These are phyloP conservation scores for Hirsutella thompsonii DNA, from an alignment of 2,329 filamentous ascomycete species.

Conservation along the genomic window DNA sequence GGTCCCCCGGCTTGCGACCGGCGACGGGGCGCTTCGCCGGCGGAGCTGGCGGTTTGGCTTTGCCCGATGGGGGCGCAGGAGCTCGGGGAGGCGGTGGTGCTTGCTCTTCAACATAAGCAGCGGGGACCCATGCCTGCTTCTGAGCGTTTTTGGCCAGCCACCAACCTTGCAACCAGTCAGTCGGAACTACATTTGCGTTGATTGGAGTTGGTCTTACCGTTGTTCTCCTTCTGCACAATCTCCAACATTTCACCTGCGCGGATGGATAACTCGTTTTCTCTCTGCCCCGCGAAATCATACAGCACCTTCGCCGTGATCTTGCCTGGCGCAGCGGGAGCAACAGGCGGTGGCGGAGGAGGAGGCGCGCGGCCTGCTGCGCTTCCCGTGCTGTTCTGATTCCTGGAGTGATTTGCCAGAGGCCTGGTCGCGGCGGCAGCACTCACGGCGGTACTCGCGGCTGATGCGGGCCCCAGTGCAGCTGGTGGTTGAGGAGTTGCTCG, in stretches of 20 bases:
- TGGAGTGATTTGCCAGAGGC: conserved; percentile 35
- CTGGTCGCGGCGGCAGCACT: conserved; percentile 8
- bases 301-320: conserved; percentile 80
- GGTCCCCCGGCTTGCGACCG: conserved; percentile 56
- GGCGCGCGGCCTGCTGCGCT: conserved; percentile 39
- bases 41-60: conserved; percentile 62
- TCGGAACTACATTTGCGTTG: background rate
- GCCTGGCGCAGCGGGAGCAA: conserved; percentile 43
- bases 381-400: conserved; percentile 40
- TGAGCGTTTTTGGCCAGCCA: conserved; percentile 70
- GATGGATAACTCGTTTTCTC: conserved; percentile 74
- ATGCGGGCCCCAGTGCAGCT: conserved; percentile 10
- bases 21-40: conserved; percentile 69
- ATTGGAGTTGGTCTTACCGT: conserved; percentile 48
- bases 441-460: background rate
- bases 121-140: conserved; percentile 86
- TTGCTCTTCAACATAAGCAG: conserved; percentile 85
- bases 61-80: conserved; percentile 49
- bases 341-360: conserved; percentile 56
- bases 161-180: conserved; percentile 58
- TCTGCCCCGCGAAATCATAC: conserved; percentile 83
- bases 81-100: conserved; percentile 46
- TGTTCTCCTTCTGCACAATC: conserved; percentile 87
- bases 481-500: conserved; percentile 21
- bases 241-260: conserved; percentile 70